These are phyloP conservation scores for Sinapis alba DNA, from an alignment of 441 rosid genomes.

Conservation along the genomic window DNA sequence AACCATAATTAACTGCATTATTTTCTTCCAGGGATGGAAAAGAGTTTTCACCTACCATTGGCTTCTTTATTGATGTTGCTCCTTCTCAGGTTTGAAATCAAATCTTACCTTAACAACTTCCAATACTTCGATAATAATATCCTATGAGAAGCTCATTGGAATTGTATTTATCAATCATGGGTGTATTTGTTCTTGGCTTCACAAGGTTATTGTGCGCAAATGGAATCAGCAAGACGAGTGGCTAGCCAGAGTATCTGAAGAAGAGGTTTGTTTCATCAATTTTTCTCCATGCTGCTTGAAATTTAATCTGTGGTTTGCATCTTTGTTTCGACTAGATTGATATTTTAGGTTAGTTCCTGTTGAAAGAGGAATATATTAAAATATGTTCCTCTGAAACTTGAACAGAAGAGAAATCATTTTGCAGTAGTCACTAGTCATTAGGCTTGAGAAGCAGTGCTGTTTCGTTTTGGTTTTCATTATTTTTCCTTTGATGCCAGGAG, in stretches of 20 bases:
- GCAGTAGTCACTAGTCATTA: not conserved
- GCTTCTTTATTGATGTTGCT: slow-evolving; percentile 66
- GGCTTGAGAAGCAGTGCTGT: not conserved
- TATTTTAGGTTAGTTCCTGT: not conserved
- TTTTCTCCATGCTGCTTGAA: not conserved
- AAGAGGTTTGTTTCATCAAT: slow-evolving; percentile 63
- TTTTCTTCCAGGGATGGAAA: slow-evolving; percentile 60
- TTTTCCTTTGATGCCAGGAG: slow-evolving; percentile 47
- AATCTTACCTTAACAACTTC: not conserved
- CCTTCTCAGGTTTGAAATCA: slow-evolving; percentile 59
- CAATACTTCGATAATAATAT: not conserved
- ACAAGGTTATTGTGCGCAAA: slow-evolving; percentile 73
- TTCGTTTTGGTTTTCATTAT: not conserved
- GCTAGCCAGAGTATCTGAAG: slow-evolving; percentile 61
- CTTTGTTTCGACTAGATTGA: not conserved
- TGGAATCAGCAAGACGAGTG: slow-evolving; percentile 80
- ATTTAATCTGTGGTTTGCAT: not conserved
- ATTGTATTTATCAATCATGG: not conserved
- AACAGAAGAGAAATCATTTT: not conserved
- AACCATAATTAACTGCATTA: not conserved
- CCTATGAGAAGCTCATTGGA: not conserved
- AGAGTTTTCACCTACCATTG: slow-evolving; percentile 79
- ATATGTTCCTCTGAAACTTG: not conserved
- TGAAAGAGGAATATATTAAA: not conserved
- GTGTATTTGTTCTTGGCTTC: slow-evolving; percentile 11